Percentiles rank a stretch among this genome's conserved stretches.
These are phyloP conservation scores for Mycena metata DNA, from an alignment of 768 basidiomycete species.

Conservation along the genomic window DNA sequence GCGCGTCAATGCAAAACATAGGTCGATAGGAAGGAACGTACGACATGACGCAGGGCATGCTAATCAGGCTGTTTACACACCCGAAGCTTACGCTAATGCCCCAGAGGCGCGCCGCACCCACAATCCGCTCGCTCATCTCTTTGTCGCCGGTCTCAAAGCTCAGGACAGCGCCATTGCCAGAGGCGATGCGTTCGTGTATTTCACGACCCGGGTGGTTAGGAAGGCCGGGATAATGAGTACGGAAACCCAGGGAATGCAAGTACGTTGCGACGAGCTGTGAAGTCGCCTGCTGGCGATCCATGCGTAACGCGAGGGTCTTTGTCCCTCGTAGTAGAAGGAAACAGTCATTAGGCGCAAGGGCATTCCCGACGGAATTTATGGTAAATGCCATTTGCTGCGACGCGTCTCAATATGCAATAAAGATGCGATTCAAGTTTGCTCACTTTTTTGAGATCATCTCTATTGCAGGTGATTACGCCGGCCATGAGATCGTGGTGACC, in stretches of 20 bases:
- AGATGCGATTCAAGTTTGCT: conserved; percentile 23
- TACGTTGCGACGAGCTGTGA: conserved; percentile 89
- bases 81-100: conserved; percentile 99
- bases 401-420: conserved; percentile 14
- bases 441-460: conserved; percentile 91
- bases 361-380: conserved; percentile 95
- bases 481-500: conserved; percentile 99
- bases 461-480: conserved; percentile 92
- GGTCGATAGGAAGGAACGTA: conserved; percentile 60
- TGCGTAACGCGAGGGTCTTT: conserved; percentile 96
- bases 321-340: conserved; percentile 96
- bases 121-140: conserved; percentile 90
- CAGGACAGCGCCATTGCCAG: conserved; percentile 93
- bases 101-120: conserved; percentile 94
- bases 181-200: conserved; percentile 91
- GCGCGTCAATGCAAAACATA: conserved; percentile 3
- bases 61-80: conserved; percentile 97
- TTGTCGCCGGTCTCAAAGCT: conserved; percentile 96
- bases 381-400: conserved; percentile 87
- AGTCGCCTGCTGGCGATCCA: conserved; percentile 93
- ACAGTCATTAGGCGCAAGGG: conserved; percentile 93
- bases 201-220: conserved; percentile 84
- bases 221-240: conserved; percentile 93
- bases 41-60: conserved; percentile 99
- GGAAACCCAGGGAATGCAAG: conserved; percentile 87